Evolutionary conservation across 2,329 filamentous ascomycete genomes (phyloP).

Genomic region (Cordyceps cateniannulata): DNA sequence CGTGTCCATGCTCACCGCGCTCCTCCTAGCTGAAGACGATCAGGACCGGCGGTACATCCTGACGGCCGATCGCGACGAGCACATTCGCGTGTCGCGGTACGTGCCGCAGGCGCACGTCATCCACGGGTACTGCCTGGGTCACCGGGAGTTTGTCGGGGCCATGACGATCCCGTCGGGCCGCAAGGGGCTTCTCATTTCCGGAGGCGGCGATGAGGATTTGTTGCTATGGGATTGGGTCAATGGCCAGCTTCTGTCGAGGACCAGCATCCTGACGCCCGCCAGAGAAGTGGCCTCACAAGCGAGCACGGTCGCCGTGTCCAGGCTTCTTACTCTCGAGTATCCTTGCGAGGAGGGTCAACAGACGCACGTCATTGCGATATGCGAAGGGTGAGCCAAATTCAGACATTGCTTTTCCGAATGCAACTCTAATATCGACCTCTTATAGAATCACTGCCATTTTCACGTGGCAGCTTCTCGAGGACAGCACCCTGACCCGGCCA

Average conservation of each 20-base stretch:
- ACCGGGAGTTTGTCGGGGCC: constrained; percentile 75
- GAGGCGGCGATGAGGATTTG: constrained; percentile 75
- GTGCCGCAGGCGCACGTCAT: constrained; percentile 81
- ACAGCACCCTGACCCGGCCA: constrained; percentile 43
- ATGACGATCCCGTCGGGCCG: constrained; percentile 56
- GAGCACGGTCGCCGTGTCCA: constrained; percentile 42
- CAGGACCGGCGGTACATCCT: constrained; percentile 42
- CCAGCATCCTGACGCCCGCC: constrained; percentile 43
- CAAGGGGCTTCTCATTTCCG: constrained; percentile 67
- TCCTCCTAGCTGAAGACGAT: constrained; percentile 46
- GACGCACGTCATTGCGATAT: constrained; percentile 32
- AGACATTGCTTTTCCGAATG: not conserved
- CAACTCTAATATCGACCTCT: constrained; percentile 8
- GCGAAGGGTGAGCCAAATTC: constrained; percentile 38
- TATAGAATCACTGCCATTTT: constrained; percentile 56
- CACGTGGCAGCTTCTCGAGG: constrained; percentile 46
- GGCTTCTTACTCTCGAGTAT: constrained; percentile 30
- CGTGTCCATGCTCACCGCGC: constrained; percentile 86
- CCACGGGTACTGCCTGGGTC: constrained; percentile 82
- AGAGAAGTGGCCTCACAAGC: constrained; percentile 29
- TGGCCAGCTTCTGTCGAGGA: constrained; percentile 46
- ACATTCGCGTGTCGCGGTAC: constrained; percentile 81
- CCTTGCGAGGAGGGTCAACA: constrained; percentile 22
- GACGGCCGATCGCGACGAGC: constrained; percentile 54
- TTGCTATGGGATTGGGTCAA: constrained; percentile 76